phyloP scores from a whole-genome alignment of 345 rosid genomes.

The Clausena lansium region DNA sequence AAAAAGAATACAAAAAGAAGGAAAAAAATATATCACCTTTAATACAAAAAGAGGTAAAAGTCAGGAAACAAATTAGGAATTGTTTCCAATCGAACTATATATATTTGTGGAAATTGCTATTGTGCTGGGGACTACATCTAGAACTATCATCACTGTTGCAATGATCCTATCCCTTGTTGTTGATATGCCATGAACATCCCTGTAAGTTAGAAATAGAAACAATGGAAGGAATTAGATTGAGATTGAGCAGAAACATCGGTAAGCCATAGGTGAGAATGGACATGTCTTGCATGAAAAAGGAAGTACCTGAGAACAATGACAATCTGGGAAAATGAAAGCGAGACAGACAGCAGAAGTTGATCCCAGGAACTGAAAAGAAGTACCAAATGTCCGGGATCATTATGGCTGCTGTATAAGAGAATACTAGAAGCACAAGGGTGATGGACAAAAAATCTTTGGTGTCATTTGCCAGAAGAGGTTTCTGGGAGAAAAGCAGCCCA shows the following conservation, averaged over 20 bases:
- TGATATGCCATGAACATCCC: constrained; percentile 51
- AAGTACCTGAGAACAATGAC: constrained; percentile 69
- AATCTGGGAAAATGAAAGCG: constrained; percentile 83
- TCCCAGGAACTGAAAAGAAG: constrained; percentile 83
- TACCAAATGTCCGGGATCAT: constrained; percentile 78
- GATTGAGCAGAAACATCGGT: background rate
- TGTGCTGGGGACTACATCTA: constrained; percentile 44
- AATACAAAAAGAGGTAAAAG: background rate
- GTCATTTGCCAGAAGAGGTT: constrained; percentile 41
- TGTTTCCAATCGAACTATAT: constrained; percentile 16
- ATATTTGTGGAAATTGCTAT: constrained; percentile 52
- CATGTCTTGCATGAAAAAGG: background rate
- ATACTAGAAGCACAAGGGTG: constrained; percentile 40
- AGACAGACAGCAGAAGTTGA: constrained; percentile 81
- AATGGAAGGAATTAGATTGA: background rate
- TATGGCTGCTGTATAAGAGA: constrained; percentile 58
- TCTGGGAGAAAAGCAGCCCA: constrained; percentile 58
- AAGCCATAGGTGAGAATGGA: background rate
- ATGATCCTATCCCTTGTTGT: constrained; percentile 34
- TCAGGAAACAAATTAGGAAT: background rate
- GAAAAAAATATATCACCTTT: background rate
- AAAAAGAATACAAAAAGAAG: background rate
- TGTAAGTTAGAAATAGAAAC: constrained; percentile 12
- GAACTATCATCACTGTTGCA: constrained; percentile 39
- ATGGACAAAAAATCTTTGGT: constrained; percentile 48